Conservation (phyloP, 768 basidiomycete species). For the Boletus vinaceobasis region DNA sequence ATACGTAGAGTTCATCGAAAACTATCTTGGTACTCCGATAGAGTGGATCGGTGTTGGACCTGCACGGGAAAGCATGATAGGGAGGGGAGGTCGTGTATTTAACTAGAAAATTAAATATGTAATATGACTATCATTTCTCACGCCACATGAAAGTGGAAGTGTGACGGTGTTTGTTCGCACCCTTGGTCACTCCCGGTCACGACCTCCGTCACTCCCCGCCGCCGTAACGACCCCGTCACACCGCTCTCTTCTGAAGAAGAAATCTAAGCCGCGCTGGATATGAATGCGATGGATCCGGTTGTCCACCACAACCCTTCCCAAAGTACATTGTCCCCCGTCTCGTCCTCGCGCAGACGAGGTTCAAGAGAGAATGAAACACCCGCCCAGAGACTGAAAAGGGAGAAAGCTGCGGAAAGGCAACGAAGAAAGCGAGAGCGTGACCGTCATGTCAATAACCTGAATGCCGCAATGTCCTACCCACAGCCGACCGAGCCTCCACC, state of each 20-base stretch:
- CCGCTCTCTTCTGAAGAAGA: constrained; percentile 16
- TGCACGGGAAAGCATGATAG: constrained; percentile 74
- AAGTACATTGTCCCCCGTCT: constrained; percentile 29
- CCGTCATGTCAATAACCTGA: constrained; percentile 40
- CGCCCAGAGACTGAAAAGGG: constrained; percentile 70
- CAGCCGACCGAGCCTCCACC: constrained; percentile 33
- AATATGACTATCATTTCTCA: constrained; percentile 14
- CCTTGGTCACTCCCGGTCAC: constrained; percentile 32
- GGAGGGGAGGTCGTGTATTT: constrained; percentile 13
- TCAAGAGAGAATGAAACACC: constrained; percentile 72
- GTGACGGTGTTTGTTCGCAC: constrained; percentile 22
- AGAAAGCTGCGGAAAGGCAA: constrained; percentile 85
- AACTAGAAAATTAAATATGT: constrained; percentile 15
- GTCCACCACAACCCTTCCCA: constrained; percentile 32
- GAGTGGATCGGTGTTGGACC: constrained; percentile 96
- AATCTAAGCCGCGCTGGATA: constrained; percentile 11
- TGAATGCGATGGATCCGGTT: constrained; percentile 35
- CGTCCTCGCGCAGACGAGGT: constrained; percentile 46
- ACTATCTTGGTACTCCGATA: constrained; percentile 65
- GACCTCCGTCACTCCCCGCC: constrained; percentile 33
- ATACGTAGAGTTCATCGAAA: constrained; percentile 87
- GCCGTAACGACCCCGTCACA: constrained; percentile 36
- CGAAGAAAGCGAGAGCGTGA: constrained; percentile 77
- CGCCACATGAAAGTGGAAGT: constrained; percentile 15
- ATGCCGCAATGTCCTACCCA: constrained; percentile 43